Conservation (phyloP, 768 basidiomycete genomes). For the Xerocomellus intermedius region DNA sequence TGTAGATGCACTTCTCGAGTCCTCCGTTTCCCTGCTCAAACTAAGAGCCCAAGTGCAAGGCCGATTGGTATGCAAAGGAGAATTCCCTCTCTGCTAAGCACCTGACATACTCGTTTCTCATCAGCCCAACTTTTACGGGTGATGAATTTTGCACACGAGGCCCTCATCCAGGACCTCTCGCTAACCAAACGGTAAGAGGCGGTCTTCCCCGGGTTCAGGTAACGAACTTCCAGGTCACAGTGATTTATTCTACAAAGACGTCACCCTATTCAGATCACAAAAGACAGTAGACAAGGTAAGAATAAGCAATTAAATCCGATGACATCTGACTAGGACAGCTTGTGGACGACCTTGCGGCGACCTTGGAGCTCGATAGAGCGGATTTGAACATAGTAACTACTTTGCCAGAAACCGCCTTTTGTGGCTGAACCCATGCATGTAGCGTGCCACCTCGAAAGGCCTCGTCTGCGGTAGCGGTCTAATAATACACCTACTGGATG, state of each 20-base stretch:
- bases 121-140: constrained; percentile 70
- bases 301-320: background rate
- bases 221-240: constrained; percentile 37
- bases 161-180: constrained; percentile 51
- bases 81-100: background rate
- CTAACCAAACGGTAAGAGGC: constrained; percentile 61
- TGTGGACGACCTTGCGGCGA: constrained; percentile 87
- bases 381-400: constrained; percentile 72
- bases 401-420: background rate
- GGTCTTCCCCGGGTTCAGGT: constrained; percentile 7
- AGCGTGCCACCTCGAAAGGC: constrained; percentile 91
- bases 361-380: constrained; percentile 66
- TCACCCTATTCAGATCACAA: constrained; percentile 74
- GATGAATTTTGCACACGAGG: constrained; percentile 69
- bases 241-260: constrained; percentile 88
- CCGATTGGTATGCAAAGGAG: constrained; percentile 38
- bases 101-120: background rate
- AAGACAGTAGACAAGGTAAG: constrained; percentile 72
- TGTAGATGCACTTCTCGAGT: constrained; percentile 20
- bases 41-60: constrained; percentile 36
- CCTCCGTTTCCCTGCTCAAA: constrained; percentile 39
- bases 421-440: constrained; percentile 7
- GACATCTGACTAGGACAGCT: constrained; percentile 47
- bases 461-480: constrained; percentile 72
- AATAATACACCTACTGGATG: constrained; percentile 53